Evolutionary conservation across 768 basidiomycete genomes (phyloP).

Genomic region (Tulasnella sp.): DNA sequence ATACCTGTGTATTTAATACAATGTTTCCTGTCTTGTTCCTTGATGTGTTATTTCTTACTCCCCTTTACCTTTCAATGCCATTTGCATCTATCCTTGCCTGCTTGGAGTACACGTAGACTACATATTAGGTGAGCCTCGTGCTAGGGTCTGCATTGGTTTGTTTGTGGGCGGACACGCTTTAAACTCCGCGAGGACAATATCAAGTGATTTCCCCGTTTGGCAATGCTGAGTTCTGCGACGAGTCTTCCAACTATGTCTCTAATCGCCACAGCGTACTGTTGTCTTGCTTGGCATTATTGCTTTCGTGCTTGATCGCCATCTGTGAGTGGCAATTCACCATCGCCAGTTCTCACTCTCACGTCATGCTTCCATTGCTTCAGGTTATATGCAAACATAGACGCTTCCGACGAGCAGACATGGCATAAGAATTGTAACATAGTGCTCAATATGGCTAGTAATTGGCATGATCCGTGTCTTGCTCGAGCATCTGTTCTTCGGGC

Average conservation of each 20-base stretch:
- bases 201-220: not conserved
- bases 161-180: not conserved
- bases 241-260: not conserved
- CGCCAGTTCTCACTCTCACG: not conserved
- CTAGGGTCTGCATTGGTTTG: not conserved
- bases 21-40: not conserved
- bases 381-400: not conserved
- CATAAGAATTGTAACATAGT: not conserved
- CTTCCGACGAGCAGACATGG: not conserved
- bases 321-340: not conserved
- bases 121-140: not conserved
- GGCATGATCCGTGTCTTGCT: not conserved
- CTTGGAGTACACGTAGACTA: not conserved
- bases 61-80: not conserved
- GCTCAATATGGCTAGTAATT: not conserved
- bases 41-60: not conserved
- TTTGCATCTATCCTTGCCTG: not conserved
- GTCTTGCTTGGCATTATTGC: not conserved
- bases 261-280: not conserved
- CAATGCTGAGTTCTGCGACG: too few relatives aligned
- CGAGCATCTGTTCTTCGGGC: too few relatives aligned
- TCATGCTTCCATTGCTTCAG: not conserved
- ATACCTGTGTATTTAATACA: not conserved
- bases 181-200: not conserved
- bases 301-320: not conserved